Evolutionary conservation across 306 rosid species (phyloP), one percentile per base, ranked within the genome.

Genomic region (Vachellia pachyceras): DNA sequence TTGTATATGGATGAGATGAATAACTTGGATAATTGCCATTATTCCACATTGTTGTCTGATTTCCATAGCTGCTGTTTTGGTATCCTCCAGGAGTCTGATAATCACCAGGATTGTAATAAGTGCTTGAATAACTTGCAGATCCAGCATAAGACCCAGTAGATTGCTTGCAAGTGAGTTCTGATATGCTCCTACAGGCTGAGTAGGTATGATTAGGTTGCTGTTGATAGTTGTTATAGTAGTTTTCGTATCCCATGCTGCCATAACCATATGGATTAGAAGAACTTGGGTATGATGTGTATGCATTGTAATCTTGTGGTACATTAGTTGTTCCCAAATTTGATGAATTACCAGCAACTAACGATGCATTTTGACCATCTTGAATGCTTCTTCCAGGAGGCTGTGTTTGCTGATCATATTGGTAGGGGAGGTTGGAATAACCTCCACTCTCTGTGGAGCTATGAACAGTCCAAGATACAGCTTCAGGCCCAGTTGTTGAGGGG

Each of bases 21-120:
- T 92, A 93, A 85, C 89, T 94, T 81, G 97, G 77, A 80, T 92
- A 91, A 84, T 75, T 90, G 77, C 91, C 93, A 80, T 86, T 94
- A 86, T 82, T 95, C 99, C 99, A 93, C 81, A 81, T 14, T 3
- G 90, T 78, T 17, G 92, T 85, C 86, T 89, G 97, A 82, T 90
- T 91, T 87, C 85, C 87, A 82, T 93, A 96, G 79, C 91, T 64
- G 91, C 89, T 88, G 88, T 88, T 90, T 83, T 89, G 87, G 80
- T 93, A 96, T 82, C 91, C 95, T 85, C 97, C 97, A 80, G 98
- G 84, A 88, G 94, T 96, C 99, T 96, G 99, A 92, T 93, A 93
- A 96, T 96, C 99, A 96, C 91, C 99, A 93, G 99, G 93, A 96
- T 93, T 96, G 99, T 93, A 96, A 83, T 93, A 96, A 96, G 99